phyloP scores from a whole-genome alignment of 108 stramenopile species.

The Nitzschia sp. region DNA sequence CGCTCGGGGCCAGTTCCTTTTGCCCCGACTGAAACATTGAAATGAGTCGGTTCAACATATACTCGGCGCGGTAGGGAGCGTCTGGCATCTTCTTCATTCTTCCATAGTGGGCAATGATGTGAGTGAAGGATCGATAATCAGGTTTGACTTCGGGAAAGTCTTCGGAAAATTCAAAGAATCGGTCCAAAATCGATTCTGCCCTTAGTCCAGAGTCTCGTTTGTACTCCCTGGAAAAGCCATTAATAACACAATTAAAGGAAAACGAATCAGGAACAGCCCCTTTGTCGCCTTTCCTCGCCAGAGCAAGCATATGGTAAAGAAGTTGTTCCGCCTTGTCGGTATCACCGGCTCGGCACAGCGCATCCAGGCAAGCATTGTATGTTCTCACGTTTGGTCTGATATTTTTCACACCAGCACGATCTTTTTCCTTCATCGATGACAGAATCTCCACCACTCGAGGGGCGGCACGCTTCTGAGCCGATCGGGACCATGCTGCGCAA shows the following conservation, averaged over 20 bases:
- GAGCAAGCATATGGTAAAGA: conserved; percentile 63
- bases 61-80: conserved; percentile 50
- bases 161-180: conserved; percentile 56
- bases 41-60: conserved; percentile 43
- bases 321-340: conserved; percentile 60
- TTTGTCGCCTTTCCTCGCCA: conserved; percentile 52
- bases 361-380: conserved; percentile 71
- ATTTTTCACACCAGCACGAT: conserved; percentile 45
- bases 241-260: conserved; percentile 72
- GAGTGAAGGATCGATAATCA: conserved; percentile 64
- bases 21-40: conserved; percentile 53
- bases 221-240: conserved; percentile 52
- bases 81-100: conserved; percentile 47
- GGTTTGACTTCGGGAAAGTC: conserved; percentile 61
- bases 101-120: conserved; percentile 66
- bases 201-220: conserved; percentile 53
- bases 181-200: conserved; percentile 62
- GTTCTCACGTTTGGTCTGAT: conserved; percentile 64
- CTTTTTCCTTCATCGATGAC: conserved; percentile 54
- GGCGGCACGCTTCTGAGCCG: conserved; percentile 43
- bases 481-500: conserved; percentile 57
- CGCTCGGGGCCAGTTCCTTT: conserved; percentile 48
- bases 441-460: conserved; percentile 64
- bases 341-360: conserved; percentile 46
- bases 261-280: conserved; percentile 62